phyloP scores from a whole-genome alignment of 1,284 basidiomycete species.

The Cutaneotrichosporon spelunceum region DNA sequence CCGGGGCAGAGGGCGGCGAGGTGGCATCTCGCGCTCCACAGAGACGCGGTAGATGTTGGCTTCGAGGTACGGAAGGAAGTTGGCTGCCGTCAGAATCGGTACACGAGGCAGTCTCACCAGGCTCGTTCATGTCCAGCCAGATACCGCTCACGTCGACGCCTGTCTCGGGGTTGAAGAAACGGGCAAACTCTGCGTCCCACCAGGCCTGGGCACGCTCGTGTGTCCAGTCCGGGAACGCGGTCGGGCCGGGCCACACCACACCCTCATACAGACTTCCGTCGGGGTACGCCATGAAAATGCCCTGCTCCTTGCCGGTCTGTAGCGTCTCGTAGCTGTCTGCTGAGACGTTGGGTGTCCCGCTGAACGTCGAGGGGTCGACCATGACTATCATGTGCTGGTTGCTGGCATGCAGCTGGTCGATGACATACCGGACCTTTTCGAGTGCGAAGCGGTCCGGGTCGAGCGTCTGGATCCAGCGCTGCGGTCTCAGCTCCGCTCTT shows the following conservation, averaged over 20 bases:
- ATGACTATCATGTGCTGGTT: slow-evolving; percentile 64
- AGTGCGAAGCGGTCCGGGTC: slow-evolving; percentile 67
- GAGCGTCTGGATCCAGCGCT: slow-evolving; percentile 63
- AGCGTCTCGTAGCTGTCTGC: slow-evolving; percentile 57
- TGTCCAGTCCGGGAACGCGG: slow-evolving; percentile 67
- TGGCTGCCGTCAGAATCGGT: slow-evolving; percentile 12
- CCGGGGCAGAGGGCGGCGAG: slow-evolving; percentile 19
- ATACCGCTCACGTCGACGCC: slow-evolving; percentile 52
- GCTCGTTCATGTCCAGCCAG: slow-evolving; percentile 66
- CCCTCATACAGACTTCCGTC: slow-evolving; percentile 63
- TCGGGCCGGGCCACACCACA: slow-evolving; percentile 69
- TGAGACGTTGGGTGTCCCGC: slow-evolving; percentile 21
- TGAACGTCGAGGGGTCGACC: slow-evolving; percentile 65
- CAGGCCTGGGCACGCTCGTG: slow-evolving; percentile 57
- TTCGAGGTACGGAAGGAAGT: slow-evolving; percentile 32
- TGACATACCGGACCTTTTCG: slow-evolving; percentile 62
- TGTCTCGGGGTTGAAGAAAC: slow-evolving; percentile 56
- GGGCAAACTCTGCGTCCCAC: slow-evolving; percentile 62
- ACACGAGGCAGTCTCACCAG: slow-evolving; percentile 31
- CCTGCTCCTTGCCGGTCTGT: slow-evolving; percentile 57
- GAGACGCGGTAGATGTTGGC: slow-evolving; percentile 32
- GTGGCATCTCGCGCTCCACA: slow-evolving; percentile 22
- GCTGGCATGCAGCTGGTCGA: slow-evolving; percentile 60
- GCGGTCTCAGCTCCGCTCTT: slow-evolving; percentile 29
- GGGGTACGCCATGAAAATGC: slow-evolving; percentile 62